Conservation (phyloP, 352 stramenopile species). For the Phytophthora gonapodyides region DNA sequence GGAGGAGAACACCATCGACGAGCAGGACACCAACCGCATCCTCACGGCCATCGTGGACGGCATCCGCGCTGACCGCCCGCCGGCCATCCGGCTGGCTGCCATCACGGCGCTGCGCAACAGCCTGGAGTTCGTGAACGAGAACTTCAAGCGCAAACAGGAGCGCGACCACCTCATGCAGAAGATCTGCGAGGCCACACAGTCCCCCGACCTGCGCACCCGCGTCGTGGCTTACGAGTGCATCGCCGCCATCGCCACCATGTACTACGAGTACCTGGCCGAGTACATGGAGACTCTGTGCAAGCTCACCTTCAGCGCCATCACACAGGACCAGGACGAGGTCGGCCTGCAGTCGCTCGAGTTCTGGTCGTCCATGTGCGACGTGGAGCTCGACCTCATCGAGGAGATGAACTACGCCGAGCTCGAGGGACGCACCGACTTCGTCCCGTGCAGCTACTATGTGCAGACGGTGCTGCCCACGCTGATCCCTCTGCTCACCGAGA, state of each 20-base stretch:
- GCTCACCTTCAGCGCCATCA: conserved; percentile 94
- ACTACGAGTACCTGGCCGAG: conserved; percentile 95
- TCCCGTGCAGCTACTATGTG: conserved; percentile 91
- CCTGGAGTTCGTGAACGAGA: conserved; percentile 94
- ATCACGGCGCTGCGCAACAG: conserved; percentile 94
- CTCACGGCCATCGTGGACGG: conserved; percentile 97
- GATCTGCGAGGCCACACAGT: conserved; percentile 96
- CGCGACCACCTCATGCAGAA: conserved; percentile 96
- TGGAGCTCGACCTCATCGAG: conserved; percentile 94
- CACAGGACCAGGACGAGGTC: conserved; percentile 91
- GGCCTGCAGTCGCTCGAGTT: conserved; percentile 97
- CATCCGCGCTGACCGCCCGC: conserved; percentile 87
- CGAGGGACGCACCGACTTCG: conserved; percentile 50
- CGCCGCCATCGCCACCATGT: conserved; percentile 93
- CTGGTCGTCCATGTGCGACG: conserved; percentile 97
- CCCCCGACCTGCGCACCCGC: conserved; percentile 82
- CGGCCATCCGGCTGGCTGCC: conserved; percentile 92
- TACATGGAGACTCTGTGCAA: conserved; percentile 98
- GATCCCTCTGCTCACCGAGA: conserved; percentile 93
- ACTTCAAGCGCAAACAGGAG: conserved; percentile 96
- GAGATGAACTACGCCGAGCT: conserved; percentile 89
- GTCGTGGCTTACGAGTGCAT: conserved; percentile 96
- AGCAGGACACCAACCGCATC: conserved; percentile 95
- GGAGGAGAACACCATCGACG: conserved; percentile 71
- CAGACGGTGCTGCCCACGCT: conserved; percentile 86